Evolutionary conservation across 805 yeast genomes (phyloP), one percentile per base, ranked within the genome.

Genomic region (Tetrapisispora iriomotensis): DNA sequence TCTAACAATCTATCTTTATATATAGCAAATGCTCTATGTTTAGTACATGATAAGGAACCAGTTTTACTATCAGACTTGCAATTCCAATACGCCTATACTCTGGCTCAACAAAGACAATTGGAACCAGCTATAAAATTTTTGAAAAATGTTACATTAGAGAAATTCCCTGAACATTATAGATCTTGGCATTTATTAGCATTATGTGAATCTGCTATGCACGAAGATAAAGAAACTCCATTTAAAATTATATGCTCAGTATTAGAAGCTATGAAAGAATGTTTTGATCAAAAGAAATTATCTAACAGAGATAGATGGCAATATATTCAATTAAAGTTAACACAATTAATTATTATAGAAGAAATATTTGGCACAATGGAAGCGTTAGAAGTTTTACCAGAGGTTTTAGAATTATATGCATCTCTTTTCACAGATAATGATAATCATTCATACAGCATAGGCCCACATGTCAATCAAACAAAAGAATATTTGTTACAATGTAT

Each of bases 251-350:
- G 70, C 34, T 71, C 73, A 36, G 75, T 77, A 0, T 53, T 72
- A 26, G 67, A 69, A 39, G 64, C 72, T 47, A 38, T 75, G 65
- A 27, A 65, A 56, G 60, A 60, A 14, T 47, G 43, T 17, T 33
- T 48, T 23, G 45, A 36, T 19, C 47, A 40, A 4, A 34, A 46
- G 6, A 40, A 45, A 13, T 29, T 49, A 32, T 24, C 41, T 6
- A 14, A 48, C 24, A 36, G 35, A 41, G 44, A 61, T 27, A 61
- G 71, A 50, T 64, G 71, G 61, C 77, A 71, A 41, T 70, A 77
- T 40, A 53, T 79, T 38, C 83, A 84, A 53, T 67, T 86, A 54
- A 82, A 82, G 49, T 67, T 82, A 60, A 80, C 95, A 0, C 84
- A 81, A 49, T 62, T 86, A 27, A 76, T 84, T 1, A 64, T 85